Conservation (phyloP, 495 filamentous ascomycete species). For the Lepidopterella palustris region DNA sequence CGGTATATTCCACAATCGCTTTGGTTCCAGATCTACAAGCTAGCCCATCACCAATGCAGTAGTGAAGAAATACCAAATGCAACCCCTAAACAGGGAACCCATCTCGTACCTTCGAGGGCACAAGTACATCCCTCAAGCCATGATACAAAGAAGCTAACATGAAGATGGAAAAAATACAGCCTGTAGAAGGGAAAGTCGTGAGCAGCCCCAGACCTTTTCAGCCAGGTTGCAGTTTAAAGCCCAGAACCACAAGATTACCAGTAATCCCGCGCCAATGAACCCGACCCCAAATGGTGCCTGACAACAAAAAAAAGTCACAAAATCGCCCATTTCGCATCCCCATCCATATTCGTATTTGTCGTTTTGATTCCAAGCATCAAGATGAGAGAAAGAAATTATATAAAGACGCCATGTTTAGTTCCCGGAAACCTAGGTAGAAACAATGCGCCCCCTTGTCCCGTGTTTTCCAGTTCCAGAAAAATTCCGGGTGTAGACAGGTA, state of each 20-base stretch:
- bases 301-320: background rate
- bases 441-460: too few species aligned
- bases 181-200: background rate
- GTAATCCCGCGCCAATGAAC: background rate
- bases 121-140: background rate
- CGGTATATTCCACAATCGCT: too few species aligned
- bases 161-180: background rate
- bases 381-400: too few species aligned
- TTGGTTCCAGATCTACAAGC: too few species aligned
- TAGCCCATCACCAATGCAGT: too few species aligned
- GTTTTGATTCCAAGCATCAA: background rate
- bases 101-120: too few species aligned
- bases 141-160: background rate
- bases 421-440: too few species aligned
- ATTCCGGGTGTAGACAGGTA: too few species aligned
- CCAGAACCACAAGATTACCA: background rate
- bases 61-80: too few species aligned
- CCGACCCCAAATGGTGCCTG: background rate
- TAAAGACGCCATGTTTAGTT: background rate
- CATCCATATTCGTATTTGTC: background rate
- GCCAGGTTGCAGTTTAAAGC: background rate
- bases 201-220: background rate
- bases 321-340: background rate
- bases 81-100: too few species aligned
- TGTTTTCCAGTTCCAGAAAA: background rate